Evolutionary conservation across 1,139 yeast genomes (phyloP), one percentile per base, ranked within the genome.

Genomic region (Arxiozyma slooffiae): DNA sequence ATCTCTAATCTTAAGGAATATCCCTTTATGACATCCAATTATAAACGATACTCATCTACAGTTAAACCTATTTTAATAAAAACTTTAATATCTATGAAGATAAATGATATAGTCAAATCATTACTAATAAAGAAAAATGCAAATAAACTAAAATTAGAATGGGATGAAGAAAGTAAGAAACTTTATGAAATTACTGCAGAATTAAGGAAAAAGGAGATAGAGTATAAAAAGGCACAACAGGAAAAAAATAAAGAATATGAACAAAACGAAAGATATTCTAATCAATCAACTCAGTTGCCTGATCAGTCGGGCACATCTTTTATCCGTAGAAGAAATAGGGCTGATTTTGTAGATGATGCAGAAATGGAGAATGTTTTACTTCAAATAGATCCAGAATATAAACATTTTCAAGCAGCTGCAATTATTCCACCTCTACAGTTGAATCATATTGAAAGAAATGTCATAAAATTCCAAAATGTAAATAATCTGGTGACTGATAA

Each of bases 341-440:
- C 81, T 77, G 68, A 66, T 54, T 66, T 67, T 54, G 70, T 67
- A 16, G 70, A 66, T 50, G 69, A 66, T 50, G 56, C 62, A 4
- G 67, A 64, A 38, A 62, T 66, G 48, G 69, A 66, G 51, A 62
- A 59, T 41, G 64, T 66, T n/a, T 51, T 66, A 44, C 52, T 64
- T 3, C 65, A 64, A 45, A 61, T 66, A 44, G 96, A 89, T 66
- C 97, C 97, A 0, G 67, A 85, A 52, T 77, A 79, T 16, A 80
- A 82, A 50, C 97, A 97, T 9, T 79, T 81, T 55, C 79, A 82
- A 57, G 83, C 90, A 2, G 83, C 96, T 16, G 98, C 97, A 0
- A 66, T 59, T 2, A 85, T 90, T 38, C 97, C 98, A 0, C 82
- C 83, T 56, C 77, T 57, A 65, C 61, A 52, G 55, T 77, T 87